phyloP scores from a whole-genome alignment of 345 rosid genomes.

The Eucalyptus cladocalyx region DNA sequence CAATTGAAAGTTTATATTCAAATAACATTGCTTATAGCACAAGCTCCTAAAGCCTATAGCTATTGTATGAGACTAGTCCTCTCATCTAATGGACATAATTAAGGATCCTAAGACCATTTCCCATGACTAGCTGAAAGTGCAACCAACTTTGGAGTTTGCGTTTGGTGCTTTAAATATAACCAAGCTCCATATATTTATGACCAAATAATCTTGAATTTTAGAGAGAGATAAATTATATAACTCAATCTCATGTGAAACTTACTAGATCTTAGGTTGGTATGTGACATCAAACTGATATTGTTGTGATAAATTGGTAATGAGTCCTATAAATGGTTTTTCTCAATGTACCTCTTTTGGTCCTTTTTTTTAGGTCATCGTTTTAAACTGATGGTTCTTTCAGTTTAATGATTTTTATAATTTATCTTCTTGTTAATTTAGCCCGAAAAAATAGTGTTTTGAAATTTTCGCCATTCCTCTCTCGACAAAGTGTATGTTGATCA shows the following conservation, averaged over 20 bases:
- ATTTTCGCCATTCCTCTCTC: background rate
- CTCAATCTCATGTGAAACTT: background rate
- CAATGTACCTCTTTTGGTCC: too few relatives aligned
- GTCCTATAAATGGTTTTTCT: too few relatives aligned
- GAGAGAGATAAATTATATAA: accelerated
- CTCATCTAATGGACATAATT: background rate
- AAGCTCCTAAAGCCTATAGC: background rate
- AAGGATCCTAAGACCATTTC: background rate
- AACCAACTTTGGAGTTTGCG: accelerated
- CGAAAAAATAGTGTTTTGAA: background rate
- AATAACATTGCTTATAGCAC: accelerated
- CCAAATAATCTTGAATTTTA: background rate
- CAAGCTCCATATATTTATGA: background rate
- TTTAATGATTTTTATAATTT: background rate
- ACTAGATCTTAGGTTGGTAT: background rate
- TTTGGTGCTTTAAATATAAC: too few relatives aligned
- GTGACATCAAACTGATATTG: too few relatives aligned
- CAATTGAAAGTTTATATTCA: too few relatives aligned
- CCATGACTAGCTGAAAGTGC: background rate
- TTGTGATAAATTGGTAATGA: too few relatives aligned
- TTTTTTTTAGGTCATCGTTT: background rate
- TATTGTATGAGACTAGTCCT: background rate
- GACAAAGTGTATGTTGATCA: background rate
- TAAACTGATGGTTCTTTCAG: background rate
- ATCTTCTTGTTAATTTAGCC: background rate